Conservation (phyloP, 2,329 filamentous ascomycete species). For the Colletotrichum cordylinicola region DNA sequence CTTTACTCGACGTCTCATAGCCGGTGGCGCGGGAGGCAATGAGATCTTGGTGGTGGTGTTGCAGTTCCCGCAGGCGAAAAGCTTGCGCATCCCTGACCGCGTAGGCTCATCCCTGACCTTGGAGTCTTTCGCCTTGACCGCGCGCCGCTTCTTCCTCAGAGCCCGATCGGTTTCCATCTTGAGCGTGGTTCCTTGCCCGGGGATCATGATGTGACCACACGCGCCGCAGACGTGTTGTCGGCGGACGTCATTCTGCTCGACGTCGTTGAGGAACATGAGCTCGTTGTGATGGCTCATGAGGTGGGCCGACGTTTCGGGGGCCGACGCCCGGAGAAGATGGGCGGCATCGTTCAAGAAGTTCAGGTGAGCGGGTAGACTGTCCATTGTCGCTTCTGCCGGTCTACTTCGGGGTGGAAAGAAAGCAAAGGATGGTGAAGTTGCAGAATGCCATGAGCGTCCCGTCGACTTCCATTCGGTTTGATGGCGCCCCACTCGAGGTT, state of each 20-base stretch:
- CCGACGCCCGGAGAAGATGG: constrained; percentile 56
- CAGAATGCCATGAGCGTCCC: neutral
- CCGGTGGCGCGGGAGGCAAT: constrained; percentile 3
- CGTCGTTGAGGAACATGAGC: constrained; percentile 52
- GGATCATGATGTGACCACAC: constrained; percentile 67
- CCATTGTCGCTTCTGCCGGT: neutral
- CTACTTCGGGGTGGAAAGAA: neutral
- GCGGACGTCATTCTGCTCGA: constrained; percentile 52
- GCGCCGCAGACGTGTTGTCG: constrained; percentile 61
- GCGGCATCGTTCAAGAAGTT: constrained; percentile 63
- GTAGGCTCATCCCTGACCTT: neutral
- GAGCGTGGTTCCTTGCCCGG: constrained; percentile 50
- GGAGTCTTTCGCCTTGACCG: neutral
- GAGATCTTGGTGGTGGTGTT: constrained; percentile 9
- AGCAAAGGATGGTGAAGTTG: neutral
- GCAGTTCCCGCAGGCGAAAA: constrained; percentile 18
- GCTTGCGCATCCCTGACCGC: constrained; percentile 11
- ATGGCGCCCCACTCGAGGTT: neutral
- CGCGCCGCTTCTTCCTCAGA: constrained; percentile 50
- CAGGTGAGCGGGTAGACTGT: constrained; percentile 24
- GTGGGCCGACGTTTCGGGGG: constrained; percentile 64
- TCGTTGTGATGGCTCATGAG: constrained; percentile 60
- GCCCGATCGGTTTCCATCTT: constrained; percentile 43
- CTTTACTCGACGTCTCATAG: constrained; percentile 30
- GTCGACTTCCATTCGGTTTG: neutral